Base-by-base conservation (phyloP, 768 basidiomycete species). In the Neoboletus magnificus region DNA sequence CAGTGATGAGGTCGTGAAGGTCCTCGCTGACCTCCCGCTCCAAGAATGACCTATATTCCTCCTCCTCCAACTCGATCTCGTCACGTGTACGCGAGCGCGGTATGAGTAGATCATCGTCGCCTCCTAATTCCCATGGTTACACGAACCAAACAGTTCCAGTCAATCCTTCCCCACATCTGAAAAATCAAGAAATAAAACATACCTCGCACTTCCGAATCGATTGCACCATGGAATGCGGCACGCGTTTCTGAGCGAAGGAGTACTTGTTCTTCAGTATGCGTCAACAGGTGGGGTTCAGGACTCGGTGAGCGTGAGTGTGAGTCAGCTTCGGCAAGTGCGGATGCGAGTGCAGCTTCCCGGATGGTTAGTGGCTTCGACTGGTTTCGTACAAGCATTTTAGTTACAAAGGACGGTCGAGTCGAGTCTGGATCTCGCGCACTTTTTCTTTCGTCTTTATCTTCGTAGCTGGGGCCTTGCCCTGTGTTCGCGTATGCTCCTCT, bases 31-130 rank as follows among this genome's bases (percentile, higher is more conserved):
- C 93, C 69, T 88, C 89, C 15, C 87, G 82, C 68, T 92, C 77
- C 58, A 98, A 72, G 70, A 90, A 98, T 1, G 79, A 76, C 23
- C 82, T 80, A 65, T 98, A 99, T 62, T 93, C 92, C 59, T 90
- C 87, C 61, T 91, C 91, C 62, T 97, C 93, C 40, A 70, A 62
- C 62, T 89, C 85, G 3, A 80, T 62, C 69, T 95, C 91, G 54
- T 91, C 90, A 60, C 83, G 81, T 0, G 86, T 89, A 71, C 86
- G 90, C 55, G 87, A 86, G 36, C 91, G 79, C 3, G 83, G 84
- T 7, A 89, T 74, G 15, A 97, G 79, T 1, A 95, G 69, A 36
- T 82, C 90, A 12, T 85, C 88, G 1, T 78, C 84, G 16, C 81
- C 81, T 74, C 79, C 27, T 68, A 68, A 33, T 62, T 58, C 15